phyloP scores from a whole-genome alignment of 305 asterid species.

The Vinca major region DNA sequence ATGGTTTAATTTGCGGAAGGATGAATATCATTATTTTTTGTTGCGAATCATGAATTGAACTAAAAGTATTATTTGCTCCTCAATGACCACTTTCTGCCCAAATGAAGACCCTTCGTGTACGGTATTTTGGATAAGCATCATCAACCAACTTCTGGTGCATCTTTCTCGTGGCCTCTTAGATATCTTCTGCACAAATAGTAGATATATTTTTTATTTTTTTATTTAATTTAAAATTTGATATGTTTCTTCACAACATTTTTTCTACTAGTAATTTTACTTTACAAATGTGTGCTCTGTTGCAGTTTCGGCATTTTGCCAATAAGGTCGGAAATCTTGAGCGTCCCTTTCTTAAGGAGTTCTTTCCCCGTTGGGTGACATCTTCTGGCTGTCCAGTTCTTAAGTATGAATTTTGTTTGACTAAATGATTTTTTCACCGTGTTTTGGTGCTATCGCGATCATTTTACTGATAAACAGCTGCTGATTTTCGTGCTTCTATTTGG shows the following conservation, averaged over 20 bases:
- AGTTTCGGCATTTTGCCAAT: conserved; percentile 98
- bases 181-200: neutral
- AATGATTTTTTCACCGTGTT: conserved; percentile 22
- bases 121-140: neutral
- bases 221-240: neutral
- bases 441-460: conserved; percentile 18
- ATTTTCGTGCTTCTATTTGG: conserved; percentile 23
- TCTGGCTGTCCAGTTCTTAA: conserved; percentile 97
- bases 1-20: neutral
- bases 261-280: neutral
- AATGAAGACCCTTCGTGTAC: neutral
- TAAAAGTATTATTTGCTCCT: neutral
- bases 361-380: conserved; percentile 99
- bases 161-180: neutral
- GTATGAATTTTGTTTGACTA: conserved; percentile 44
- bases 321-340: conserved; percentile 99
- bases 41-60: neutral
- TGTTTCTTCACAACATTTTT: neutral
- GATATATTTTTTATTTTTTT: neutral
- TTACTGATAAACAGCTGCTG: conserved; percentile 28
- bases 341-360: conserved; percentile 95
- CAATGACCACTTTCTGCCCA: neutral
- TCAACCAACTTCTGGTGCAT: neutral
- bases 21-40: neutral
- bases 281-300: conserved; percentile 26